Conservation (phyloP, 768 basidiomycete genomes). For the Suillus decipiens region DNA sequence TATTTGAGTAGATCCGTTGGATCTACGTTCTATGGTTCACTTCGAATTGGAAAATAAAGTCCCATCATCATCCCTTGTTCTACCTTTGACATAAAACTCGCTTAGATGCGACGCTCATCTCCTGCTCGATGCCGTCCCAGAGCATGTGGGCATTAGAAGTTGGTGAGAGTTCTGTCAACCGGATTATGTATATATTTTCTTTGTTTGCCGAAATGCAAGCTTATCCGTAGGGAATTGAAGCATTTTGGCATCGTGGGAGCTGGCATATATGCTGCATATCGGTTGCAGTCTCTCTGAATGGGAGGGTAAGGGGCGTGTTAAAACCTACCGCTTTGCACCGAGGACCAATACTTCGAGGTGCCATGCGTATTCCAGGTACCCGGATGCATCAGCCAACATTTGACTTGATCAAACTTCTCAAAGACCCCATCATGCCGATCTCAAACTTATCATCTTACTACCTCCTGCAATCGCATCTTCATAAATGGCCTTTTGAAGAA, state of each 20-base stretch:
- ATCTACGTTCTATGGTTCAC: conserved; percentile 9
- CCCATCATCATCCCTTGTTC: conserved; percentile 20
- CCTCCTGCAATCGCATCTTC: conserved; percentile 6
- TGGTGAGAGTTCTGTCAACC: background rate
- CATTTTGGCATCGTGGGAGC: conserved; percentile 8
- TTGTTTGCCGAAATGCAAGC: background rate
- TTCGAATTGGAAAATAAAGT: conserved; percentile 15
- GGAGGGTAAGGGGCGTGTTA: conserved; percentile 19
- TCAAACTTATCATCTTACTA: conserved; percentile 9
- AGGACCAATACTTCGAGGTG: conserved; percentile 21
- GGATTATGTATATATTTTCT: background rate
- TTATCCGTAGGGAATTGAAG: background rate
- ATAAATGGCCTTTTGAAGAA: conserved; percentile 8
- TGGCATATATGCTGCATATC: conserved; percentile 10
- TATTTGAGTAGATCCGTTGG: conserved; percentile 12
- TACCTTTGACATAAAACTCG: conserved; percentile 23
- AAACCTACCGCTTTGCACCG: conserved; percentile 15
- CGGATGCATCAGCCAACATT: conserved; percentile 12
- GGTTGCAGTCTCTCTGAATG: conserved; percentile 6
- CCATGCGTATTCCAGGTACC: conserved; percentile 20
- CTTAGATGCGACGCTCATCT: conserved; percentile 81
- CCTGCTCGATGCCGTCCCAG: conserved; percentile 56
- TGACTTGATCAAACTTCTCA: conserved; percentile 9
- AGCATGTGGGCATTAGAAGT: conserved; percentile 3
- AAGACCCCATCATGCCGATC: conserved; percentile 8